Base-by-base conservation (phyloP, 2,329 filamentous ascomycete species). In the Pyrenochaeta sp. region DNA sequence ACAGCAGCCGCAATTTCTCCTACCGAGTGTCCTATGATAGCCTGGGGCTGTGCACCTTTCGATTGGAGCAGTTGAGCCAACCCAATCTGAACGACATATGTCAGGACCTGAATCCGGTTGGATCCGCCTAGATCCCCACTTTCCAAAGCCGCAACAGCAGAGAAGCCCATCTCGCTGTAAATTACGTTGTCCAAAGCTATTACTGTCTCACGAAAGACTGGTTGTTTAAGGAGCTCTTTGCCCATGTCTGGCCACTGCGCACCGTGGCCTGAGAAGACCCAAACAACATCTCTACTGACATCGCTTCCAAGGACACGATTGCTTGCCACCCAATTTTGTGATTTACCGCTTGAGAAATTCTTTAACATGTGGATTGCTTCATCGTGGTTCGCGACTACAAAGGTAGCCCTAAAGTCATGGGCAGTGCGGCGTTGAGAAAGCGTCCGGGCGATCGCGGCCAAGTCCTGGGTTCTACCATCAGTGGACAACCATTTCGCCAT, bases 1-100 rank as follows among this genome's bases (percentile, higher is more conserved):
- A 78, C 76, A 11, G 70, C 57, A 2, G 77, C 77, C 1, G 77
- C 67, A 12, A 72, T 72, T 20, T 72, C 68, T 3, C 68, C 67
- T 4, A 64, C 65, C 1, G 68, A 72, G 50, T 72, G 68, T 1
- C 68, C 68, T 10, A 67, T 58, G 3, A 51, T 41, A 2, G 47
- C 61, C 4, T 37, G 11, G 2, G 65, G 61, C 5, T 9, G 15
- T 1, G 71, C 35, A 5, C 41, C 45, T 48, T 64, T 61, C 1
- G 59, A 55, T 1, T 43, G 21, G n/a, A 72, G 51, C 3, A 69
- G 18, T 12, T 61, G 57, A 12, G 58, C 56, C 1, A 72, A 47
- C 9, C 51, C 67, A 30, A 72, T 60, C 29, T 72, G 69, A 44
- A 78, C 67, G 14, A 71, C 49, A 41, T 72, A 78, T 0, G 73